These are phyloP conservation scores for Shiraia sp. DNA, from an alignment of 2,329 filamentous ascomycete species.

Conservation along the genomic window DNA sequence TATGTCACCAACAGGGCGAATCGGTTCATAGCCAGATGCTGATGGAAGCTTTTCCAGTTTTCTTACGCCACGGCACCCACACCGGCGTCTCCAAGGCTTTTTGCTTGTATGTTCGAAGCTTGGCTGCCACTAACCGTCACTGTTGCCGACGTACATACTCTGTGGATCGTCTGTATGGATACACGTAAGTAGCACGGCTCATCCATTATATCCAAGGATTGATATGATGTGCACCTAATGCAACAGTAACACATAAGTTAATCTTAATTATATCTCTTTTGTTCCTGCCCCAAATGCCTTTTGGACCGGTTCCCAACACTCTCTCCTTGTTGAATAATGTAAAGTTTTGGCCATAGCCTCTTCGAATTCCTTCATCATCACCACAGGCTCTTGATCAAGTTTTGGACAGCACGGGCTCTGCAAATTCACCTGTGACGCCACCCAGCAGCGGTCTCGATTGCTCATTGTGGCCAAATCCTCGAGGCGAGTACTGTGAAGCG, in stretches of 20 bases:
- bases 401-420: neutral
- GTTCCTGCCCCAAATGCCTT: neutral
- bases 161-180: conserved; percentile 8
- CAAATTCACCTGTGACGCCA: neutral
- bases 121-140: conserved; percentile 3
- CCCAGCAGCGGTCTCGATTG: neutral
- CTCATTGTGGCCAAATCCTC: neutral
- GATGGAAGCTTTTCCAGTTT: neutral
- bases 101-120: conserved; percentile 4
- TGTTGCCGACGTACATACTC: too few species aligned
- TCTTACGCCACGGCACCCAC: neutral
- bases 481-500: neutral
- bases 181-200: conserved; percentile 18
- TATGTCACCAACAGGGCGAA: conserved; percentile 7
- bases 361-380: too few species aligned
- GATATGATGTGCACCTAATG: conserved; percentile 16
- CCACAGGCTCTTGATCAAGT: neutral
- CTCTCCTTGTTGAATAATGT: neutral
- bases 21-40: conserved; percentile 6
- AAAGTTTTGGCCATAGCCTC: too few species aligned
- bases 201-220: conserved; percentile 5
- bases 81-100: neutral
- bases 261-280: conserved; percentile 7
- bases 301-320: neutral
- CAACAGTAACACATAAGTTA: conserved; percentile 23